Conservation (phyloP, 495 filamentous ascomycete genomes). For the Penicillium salamii region DNA sequence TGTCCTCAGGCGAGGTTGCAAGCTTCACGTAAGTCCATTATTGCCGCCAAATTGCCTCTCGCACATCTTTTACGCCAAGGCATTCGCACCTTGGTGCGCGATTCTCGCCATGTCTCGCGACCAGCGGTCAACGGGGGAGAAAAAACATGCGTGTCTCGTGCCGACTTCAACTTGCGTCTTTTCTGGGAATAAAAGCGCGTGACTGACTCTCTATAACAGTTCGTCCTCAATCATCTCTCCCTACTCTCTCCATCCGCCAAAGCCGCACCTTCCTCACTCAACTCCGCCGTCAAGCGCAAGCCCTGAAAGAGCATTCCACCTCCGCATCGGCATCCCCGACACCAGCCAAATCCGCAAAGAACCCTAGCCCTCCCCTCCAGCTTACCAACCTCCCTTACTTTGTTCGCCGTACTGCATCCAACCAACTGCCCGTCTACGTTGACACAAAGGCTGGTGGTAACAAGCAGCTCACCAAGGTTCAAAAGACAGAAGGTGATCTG, state of each 20-base stretch:
- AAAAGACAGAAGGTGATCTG: constrained; percentile 73
- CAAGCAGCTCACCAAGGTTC: constrained; percentile 67
- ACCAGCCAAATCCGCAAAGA: constrained; percentile 19
- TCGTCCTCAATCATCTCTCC: constrained; percentile 20
- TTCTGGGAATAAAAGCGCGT: not conserved
- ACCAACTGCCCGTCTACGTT: constrained; percentile 78
- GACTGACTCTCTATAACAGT: constrained; percentile 14
- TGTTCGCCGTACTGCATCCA: constrained; percentile 65
- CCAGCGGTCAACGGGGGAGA: not conserved
- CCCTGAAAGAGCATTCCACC: constrained; percentile 33
- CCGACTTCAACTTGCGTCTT: not conserved
- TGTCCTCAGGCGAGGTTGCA: constrained; percentile 26
- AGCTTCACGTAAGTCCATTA: constrained; percentile 30
- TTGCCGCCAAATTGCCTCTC: not conserved
- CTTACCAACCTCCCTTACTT: constrained; percentile 61
- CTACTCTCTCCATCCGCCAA: constrained; percentile 25
- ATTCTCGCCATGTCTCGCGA: not conserved
- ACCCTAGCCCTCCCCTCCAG: constrained; percentile 24
- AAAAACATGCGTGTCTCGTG: not conserved
- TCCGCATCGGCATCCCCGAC: constrained; percentile 24
- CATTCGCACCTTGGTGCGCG: no score
- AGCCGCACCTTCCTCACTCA: constrained; percentile 42
- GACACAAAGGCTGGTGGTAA: constrained; percentile 74
- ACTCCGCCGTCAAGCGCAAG: constrained; percentile 39
- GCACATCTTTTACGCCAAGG: no score